These are phyloP conservation scores for Peribolospora kevripleyi DNA, from an alignment of 768 basidiomycete species.

Conservation along the genomic window DNA sequence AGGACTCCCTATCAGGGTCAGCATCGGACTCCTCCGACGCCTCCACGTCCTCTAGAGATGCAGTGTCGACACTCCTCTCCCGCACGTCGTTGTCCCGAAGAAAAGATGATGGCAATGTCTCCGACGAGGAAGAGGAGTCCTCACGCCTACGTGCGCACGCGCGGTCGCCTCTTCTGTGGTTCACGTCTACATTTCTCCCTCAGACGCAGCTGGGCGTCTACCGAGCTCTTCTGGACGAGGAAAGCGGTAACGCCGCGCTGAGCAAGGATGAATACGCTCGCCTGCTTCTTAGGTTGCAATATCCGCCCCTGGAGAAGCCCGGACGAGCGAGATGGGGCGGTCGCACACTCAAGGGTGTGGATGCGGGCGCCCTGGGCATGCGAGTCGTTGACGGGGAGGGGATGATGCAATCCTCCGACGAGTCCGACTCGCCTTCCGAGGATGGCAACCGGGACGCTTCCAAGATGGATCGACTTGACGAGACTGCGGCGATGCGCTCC, in stretches of 20 bases:
- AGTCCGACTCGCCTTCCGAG: no score
- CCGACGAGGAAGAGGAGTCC: slow-evolving; percentile 16
- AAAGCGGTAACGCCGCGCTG: slow-evolving; percentile 14
- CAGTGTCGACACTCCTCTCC: slow-evolving; percentile 28
- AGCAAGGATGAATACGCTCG: slow-evolving; percentile 2
- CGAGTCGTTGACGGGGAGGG: no score
- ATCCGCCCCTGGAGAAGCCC: background rate
- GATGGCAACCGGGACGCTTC: no score
- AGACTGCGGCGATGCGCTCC: slow-evolving; percentile 1
- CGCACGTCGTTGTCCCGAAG: slow-evolving; percentile 18
- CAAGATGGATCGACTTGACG: slow-evolving; percentile 8
- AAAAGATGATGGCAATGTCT: slow-evolving; percentile 10
- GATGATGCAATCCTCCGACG: no score
- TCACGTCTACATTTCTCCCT: slow-evolving; percentile 48
- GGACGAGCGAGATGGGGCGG: no score
- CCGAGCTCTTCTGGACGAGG: slow-evolving; percentile 40
- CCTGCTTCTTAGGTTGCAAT: slow-evolving; percentile 10
- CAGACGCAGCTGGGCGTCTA: slow-evolving; percentile 73
- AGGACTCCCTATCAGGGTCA: slow-evolving; percentile 79
- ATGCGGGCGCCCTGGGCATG: background rate
- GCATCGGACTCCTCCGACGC: slow-evolving; percentile 41
- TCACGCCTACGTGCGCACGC: slow-evolving; percentile 22
- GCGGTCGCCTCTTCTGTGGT: slow-evolving; percentile 62
- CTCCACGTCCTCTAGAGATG: slow-evolving; percentile 39
- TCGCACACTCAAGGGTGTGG: no score